Percentiles rank a stretch among this genome's conserved stretches.
Evolutionary conservation across 225 moss, liverwort and hornwort genomes (phyloP).

Genomic region (Thuidium tamariscinum): DNA sequence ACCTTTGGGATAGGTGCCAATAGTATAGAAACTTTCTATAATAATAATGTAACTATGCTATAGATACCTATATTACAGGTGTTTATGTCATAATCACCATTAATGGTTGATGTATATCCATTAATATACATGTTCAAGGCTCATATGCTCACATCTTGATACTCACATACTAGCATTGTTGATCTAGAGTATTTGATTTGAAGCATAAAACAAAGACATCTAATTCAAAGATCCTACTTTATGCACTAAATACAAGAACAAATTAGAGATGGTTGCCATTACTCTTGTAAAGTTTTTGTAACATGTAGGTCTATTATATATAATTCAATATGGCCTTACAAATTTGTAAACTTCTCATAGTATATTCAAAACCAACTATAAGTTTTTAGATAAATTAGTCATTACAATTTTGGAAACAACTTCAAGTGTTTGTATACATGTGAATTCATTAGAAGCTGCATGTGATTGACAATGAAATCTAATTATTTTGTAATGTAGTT

Average conservation of each 20-base stretch:
- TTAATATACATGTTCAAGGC: too few relatives aligned
- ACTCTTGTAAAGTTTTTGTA: neutral
- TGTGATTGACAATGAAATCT: neutral
- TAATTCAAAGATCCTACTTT: neutral
- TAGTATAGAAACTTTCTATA: too few relatives aligned
- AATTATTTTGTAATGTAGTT: neutral
- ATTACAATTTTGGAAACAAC: neutral
- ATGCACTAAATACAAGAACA: neutral
- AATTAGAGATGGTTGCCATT: neutral
- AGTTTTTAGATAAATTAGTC: neutral
- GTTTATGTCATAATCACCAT: too few relatives aligned
- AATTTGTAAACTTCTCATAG: neutral
- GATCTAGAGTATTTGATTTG: too few relatives aligned
- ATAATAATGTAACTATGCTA: too few relatives aligned
- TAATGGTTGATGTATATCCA: too few relatives aligned
- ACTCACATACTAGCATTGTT: too few relatives aligned
- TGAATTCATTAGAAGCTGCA: neutral
- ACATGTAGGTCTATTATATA: neutral
- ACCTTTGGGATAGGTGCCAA: too few relatives aligned
- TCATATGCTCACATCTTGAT: too few relatives aligned
- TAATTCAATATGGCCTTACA: neutral
- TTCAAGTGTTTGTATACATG: neutral
- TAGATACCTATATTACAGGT: too few relatives aligned
- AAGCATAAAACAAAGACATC: neutral
- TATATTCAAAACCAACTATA: neutral